Evolutionary conservation across 768 basidiomycete genomes (phyloP), one percentile per base, ranked within the genome.

Genomic region (Psilocybe azurescens): DNA sequence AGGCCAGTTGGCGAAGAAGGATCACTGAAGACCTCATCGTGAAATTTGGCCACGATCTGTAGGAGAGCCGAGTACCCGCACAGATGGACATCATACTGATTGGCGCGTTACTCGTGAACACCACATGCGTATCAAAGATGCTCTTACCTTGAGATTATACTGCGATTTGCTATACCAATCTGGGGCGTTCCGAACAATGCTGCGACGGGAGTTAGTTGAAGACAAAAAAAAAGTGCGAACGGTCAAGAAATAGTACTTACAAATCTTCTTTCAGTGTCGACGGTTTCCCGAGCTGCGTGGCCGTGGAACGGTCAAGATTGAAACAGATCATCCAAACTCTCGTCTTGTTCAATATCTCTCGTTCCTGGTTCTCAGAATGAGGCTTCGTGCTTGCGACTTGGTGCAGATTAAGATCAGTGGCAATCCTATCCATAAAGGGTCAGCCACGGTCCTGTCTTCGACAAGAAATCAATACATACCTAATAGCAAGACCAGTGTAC

Each of bases 301-400:
- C 89, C 2, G 90, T 89, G 29, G 93, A 95, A 16, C 92, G 86
- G 72, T 97, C 95, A 60, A 96, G 73, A 70, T 93, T 93, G 77
- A 90, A 95, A 72, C 93, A 95, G 54, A 91, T 90, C 81, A 96
- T 84, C 94, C 94, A 97, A 30, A 90, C 87, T n/a, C 95, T 79
- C 46, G 86, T 88, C 60, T 90, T 87, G 72, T 97, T 96, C 68
- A 95, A 75, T 36, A 92, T 83, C 77, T 96, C 94, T 16, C 94
- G 82, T 65, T 91, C 91, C 64, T 91, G 86, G 39, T 81, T 86
- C 74, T 94, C 92, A 24, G 83, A 87, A 58, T 85, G 81, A n/a
- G 88, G 83, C 66, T 89, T 86, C 4, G 78, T 78, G 8, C 77
- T 78, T 8, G 86, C 78, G 8, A 85, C 86, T 52, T 89, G 86